Evolutionary conservation across 257 asterid species (phyloP).

Genomic region (Paulownia fortunei): DNA sequence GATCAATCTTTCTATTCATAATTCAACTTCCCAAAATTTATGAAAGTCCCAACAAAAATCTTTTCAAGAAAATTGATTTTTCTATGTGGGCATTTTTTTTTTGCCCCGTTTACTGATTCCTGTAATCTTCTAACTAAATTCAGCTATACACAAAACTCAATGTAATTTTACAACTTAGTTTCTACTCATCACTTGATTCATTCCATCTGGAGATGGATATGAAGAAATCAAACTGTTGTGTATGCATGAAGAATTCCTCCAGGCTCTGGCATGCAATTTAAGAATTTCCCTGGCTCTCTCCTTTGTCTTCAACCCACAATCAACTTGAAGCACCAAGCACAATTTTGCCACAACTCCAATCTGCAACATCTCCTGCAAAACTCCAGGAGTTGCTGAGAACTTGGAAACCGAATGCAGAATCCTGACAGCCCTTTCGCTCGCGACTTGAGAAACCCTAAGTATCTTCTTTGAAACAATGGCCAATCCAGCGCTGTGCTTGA

Average conservation of each 20-base stretch:
- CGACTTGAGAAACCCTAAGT: conserved; percentile 71
- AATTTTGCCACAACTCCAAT: conserved; percentile 74
- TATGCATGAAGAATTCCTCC: conserved; percentile 70
- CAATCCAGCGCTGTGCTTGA: conserved; percentile 73
- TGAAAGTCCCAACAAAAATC: background rate
- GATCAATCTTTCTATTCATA: background rate
- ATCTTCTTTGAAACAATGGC: conserved; percentile 81
- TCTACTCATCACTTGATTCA: background rate
- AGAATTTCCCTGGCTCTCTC: conserved; percentile 76
- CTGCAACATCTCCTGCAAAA: conserved; percentile 77
- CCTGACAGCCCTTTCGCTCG: conserved; percentile 72
- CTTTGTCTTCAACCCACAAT: conserved; percentile 65
- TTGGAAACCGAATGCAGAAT: conserved; percentile 62
- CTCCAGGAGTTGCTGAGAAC: conserved; percentile 54
- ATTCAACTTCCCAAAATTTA: background rate
- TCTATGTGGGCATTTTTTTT: background rate
- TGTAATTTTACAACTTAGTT: conserved; percentile 1
- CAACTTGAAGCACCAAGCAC: conserved; percentile 67
- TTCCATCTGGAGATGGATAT: conserved; percentile 45
- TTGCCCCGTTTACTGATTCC: background rate
- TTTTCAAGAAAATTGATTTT: background rate
- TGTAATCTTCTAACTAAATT: no score
- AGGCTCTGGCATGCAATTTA: conserved; percentile 56
- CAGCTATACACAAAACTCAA: no score
- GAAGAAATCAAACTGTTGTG: conserved; percentile 46